phyloP scores from a whole-genome alignment of 2,329 filamentous ascomycete species.

The Phyllosticta citribraziliensis region DNA sequence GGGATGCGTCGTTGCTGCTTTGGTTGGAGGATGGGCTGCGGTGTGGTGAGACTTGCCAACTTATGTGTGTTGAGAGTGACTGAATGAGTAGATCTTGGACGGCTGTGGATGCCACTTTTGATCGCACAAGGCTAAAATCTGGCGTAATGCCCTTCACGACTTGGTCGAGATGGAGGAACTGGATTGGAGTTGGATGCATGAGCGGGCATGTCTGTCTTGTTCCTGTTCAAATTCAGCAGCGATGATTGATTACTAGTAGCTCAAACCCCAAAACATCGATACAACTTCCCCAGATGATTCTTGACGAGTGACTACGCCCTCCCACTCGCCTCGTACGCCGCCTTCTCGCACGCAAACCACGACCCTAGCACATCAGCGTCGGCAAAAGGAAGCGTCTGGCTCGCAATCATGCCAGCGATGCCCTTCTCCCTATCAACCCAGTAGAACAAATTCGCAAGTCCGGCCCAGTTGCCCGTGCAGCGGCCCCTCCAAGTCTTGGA shows the following conservation, averaged over 20 bases:
- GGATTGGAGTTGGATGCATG: not conserved
- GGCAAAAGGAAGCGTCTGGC: conserved; percentile 26
- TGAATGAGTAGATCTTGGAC: not conserved
- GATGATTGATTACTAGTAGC: not conserved
- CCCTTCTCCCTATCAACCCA: conserved; percentile 53
- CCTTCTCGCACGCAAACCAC: conserved; percentile 27
- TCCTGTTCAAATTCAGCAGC: not conserved
- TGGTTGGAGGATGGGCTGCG: not conserved
- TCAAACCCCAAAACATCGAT: not conserved
- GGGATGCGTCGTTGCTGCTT: not conserved
- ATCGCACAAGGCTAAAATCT: no score
- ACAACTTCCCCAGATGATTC: not conserved
- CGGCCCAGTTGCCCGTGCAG: conserved; percentile 48
- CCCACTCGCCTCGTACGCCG: conserved; percentile 23
- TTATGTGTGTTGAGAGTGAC: not conserved
- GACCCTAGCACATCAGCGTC: conserved; percentile 24
- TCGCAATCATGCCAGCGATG: conserved; percentile 33
- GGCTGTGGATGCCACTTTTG: not conserved
- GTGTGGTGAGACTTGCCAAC: not conserved
- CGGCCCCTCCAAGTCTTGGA: conserved; percentile 2
- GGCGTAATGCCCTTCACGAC: no score
- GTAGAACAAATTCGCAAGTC: conserved; percentile 52
- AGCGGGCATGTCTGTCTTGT: not conserved
- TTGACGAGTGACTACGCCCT: not conserved
- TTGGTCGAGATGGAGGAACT: no score